Evolutionary conservation across 805 yeast genomes (phyloP).

Genomic region (Lipomyces yamanashiensis): DNA sequence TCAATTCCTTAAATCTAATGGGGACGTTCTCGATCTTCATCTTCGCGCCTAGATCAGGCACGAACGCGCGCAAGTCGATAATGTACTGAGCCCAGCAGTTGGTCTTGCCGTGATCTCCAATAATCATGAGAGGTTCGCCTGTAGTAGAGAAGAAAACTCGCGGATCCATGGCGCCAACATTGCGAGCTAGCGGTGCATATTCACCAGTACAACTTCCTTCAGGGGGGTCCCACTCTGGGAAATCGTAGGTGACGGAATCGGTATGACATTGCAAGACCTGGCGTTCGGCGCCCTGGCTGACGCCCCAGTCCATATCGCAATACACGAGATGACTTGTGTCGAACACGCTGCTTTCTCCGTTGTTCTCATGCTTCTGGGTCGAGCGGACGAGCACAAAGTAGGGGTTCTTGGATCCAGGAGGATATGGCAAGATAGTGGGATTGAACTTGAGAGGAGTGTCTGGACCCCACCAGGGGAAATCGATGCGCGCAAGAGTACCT

Average conservation of each 20-base stretch:
- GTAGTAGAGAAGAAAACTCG: conserved; percentile 26
- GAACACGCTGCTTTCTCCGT: too few relatives aligned
- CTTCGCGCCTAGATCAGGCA: conserved; percentile 26
- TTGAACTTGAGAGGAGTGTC: conserved; percentile 13
- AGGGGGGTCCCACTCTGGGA: conserved; percentile 17
- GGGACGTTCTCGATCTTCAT: conserved; percentile 23
- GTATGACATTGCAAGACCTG: conserved; percentile 13
- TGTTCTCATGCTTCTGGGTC: neutral
- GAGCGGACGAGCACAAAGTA: conserved; percentile 20
- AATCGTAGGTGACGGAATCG: conserved; percentile 1
- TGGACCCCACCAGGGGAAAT: conserved; percentile 2
- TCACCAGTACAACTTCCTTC: conserved; percentile 14
- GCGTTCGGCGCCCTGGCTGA: conserved; percentile 12
- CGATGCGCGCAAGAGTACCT: conserved; percentile 18
- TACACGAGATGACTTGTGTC: conserved; percentile 14
- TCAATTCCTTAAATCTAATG: conserved; percentile 15
- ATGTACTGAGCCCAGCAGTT: conserved; percentile 27
- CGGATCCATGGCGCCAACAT: conserved; percentile 26
- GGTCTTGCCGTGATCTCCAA: conserved; percentile 16
- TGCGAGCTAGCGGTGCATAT: neutral
- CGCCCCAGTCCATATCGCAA: conserved; percentile 29
- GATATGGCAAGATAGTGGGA: conserved; percentile 25
- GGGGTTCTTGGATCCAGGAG: conserved; percentile 18
- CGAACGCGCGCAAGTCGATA: conserved; percentile 24
- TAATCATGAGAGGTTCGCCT: conserved; percentile 32